These are phyloP conservation scores for Penicillium brasilianum DNA, from an alignment of 2,329 filamentous ascomycete species.

Conservation along the genomic window DNA sequence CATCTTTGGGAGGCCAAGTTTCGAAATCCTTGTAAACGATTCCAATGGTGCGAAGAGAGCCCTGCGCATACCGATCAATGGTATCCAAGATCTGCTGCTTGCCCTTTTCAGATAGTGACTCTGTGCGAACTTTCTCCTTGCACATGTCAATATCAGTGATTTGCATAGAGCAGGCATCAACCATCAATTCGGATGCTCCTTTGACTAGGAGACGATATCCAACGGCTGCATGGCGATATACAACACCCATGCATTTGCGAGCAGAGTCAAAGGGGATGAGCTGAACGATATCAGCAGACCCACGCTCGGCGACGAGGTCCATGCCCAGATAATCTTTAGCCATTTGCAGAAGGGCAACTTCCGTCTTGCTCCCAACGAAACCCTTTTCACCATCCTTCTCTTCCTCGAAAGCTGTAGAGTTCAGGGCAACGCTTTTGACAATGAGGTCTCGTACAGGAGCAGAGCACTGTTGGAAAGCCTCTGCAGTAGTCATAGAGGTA, in stretches of 20 bases:
- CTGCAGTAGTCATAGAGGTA: slow-evolving; percentile 30
- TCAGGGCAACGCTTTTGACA: slow-evolving; percentile 50
- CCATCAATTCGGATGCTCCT: slow-evolving; percentile 55
- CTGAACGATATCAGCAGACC: slow-evolving; percentile 65
- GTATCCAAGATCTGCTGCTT: slow-evolving; percentile 36
- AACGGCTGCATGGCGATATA: slow-evolving; percentile 46
- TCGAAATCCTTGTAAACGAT: slow-evolving; percentile 75
- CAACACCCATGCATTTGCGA: slow-evolving; percentile 68
- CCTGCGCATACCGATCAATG: slow-evolving; percentile 50
- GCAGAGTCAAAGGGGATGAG: slow-evolving; percentile 77
- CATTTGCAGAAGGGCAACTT: slow-evolving; percentile 74
- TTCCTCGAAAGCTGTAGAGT: slow-evolving; percentile 76
- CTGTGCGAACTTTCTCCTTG: slow-evolving; percentile 29
- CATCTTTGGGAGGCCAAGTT: slow-evolving; percentile 66
- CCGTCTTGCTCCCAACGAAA: slow-evolving; percentile 79
- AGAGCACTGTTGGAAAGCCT: slow-evolving; percentile 40
- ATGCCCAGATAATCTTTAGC: slow-evolving; percentile 70
- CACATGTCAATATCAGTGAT: slow-evolving; percentile 39
- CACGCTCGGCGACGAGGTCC: slow-evolving; percentile 68
- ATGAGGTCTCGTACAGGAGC: slow-evolving; percentile 43
- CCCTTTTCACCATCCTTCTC: slow-evolving; percentile 69
- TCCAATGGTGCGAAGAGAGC: slow-evolving; percentile 76
- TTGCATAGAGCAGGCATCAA: slow-evolving; percentile 42
- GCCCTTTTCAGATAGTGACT: slow-evolving; percentile 34
- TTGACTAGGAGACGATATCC: slow-evolving; percentile 55